Percentiles rank a stretch among this genome's conserved stretches.
Conservation (phyloP, 2,329 filamentous ascomycete genomes). For the Bipolaris cookei region DNA sequence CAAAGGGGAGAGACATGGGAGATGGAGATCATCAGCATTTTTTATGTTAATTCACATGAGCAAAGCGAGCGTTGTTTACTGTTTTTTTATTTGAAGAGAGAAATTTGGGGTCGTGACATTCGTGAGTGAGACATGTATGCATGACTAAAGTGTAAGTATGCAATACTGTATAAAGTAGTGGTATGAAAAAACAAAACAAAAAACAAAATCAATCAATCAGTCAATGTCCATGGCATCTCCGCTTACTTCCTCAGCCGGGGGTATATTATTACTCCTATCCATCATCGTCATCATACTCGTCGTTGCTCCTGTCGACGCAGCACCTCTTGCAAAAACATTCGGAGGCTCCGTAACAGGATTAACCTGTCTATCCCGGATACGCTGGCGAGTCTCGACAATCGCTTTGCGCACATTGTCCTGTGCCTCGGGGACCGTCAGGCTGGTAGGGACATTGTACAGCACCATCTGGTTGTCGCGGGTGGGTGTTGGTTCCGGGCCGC, state of each 20-base stretch:
- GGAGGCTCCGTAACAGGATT: conserved; percentile 43
- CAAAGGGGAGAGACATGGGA: neutral
- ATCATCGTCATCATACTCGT: neutral
- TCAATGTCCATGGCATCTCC: conserved; percentile 73
- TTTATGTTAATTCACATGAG: no score
- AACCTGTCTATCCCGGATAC: conserved; percentile 67
- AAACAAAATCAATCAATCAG: conserved; percentile 27
- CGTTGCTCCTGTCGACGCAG: conserved; percentile 3
- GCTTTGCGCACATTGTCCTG: conserved; percentile 79
- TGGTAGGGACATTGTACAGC: conserved; percentile 80
- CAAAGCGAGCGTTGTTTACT: no score
- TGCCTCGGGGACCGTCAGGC: conserved; percentile 74
- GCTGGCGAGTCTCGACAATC: conserved; percentile 77
- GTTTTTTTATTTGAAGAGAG: no score
- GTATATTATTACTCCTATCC: conserved; percentile 8
- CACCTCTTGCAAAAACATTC: conserved; percentile 5
- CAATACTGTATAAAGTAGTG: neutral
- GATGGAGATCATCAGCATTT: neutral
- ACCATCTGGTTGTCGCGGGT: conserved; percentile 70
- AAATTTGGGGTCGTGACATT: neutral
- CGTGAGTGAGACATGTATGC: neutral
- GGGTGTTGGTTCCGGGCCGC: conserved; percentile 51
- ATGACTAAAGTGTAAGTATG: neutral
- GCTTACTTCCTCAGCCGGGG: conserved; percentile 46
- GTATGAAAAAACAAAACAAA: neutral